These are phyloP conservation scores for Venturia pyrina DNA, from an alignment of 2,329 filamentous ascomycete genomes.

Conservation along the genomic window DNA sequence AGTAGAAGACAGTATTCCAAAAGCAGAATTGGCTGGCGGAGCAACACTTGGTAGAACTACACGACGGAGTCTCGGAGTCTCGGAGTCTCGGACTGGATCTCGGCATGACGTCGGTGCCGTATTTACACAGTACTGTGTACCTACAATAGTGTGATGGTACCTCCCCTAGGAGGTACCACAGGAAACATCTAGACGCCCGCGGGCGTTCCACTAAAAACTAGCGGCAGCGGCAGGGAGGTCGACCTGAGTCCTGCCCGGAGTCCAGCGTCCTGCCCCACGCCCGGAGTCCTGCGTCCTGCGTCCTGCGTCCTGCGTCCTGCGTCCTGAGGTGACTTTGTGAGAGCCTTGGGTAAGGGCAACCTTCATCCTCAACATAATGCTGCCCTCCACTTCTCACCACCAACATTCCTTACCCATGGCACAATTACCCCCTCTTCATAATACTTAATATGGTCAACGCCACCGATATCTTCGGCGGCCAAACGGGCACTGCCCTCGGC, in stretches of 20 bases:
- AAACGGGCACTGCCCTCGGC: constrained; percentile 20
- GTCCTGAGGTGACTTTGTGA: no score
- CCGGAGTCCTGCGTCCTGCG: no score
- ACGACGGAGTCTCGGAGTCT: neutral
- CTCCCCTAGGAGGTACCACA: no score
- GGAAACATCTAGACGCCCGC: no score
- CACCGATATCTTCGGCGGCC: constrained; percentile 17
- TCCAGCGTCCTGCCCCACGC: no score
- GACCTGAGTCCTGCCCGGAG: no score
- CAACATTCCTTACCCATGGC: neutral
- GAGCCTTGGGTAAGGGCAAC: neutral
- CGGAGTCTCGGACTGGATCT: neutral
- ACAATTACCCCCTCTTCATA: neutral
- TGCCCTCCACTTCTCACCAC: neutral
- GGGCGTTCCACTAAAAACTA: neutral
- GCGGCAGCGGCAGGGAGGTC: neutral
- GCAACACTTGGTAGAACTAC: no score
- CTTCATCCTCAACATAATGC: neutral
- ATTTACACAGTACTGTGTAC: no score
- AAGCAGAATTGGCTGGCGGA: no score
- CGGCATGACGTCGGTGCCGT: neutral
- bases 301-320: no score
- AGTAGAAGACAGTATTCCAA: neutral
- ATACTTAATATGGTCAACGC: neutral
- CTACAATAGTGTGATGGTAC: no score